Conservation (phyloP, 1,284 basidiomycete genomes). For the Cutaneotrichosporon curvatum region DNA sequence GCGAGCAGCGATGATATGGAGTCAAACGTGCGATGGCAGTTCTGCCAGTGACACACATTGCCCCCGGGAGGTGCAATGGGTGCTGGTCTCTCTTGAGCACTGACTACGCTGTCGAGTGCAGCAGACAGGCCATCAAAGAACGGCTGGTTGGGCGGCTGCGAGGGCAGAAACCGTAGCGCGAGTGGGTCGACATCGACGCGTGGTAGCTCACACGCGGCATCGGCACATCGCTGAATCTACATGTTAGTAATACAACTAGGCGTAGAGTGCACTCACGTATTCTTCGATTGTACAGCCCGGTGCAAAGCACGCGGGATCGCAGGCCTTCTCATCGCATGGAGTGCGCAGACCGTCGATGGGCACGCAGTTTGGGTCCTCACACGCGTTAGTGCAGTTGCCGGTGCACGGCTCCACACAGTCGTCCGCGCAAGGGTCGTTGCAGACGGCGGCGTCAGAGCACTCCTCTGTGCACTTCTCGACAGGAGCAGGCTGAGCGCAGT, state of each 20-base stretch:
- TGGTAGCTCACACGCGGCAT: conserved; percentile 3
- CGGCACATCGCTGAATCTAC: conserved; percentile 36
- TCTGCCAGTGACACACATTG: conserved; percentile 47
- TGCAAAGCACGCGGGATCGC: conserved; percentile 13
- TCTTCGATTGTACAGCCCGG: conserved; percentile 30
- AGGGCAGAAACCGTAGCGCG: conserved; percentile 1
- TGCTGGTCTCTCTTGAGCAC: no score
- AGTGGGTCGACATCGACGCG: conserved; percentile 6
- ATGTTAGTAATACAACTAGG: no score
- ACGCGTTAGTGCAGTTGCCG: conserved; percentile 2
- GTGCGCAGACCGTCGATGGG: not conserved
- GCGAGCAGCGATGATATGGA: conserved; percentile 48
- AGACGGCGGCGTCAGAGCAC: conserved; percentile 4
- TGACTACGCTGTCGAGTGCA: no score
- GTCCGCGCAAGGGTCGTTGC: conserved; percentile 7
- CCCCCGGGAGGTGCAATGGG: no score
- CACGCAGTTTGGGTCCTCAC: conserved; percentile 7
- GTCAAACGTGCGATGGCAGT: conserved; percentile 47
- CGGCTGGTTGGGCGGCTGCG: not conserved
- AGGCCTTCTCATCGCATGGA: conserved; percentile 18
- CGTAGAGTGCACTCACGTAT: conserved; percentile 38
- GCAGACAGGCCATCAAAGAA: no score
- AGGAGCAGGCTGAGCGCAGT: conserved; percentile 8
- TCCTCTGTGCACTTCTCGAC: conserved; percentile 18
- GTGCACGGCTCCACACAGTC: conserved; percentile 12